Base-by-base conservation (phyloP, 495 filamentous ascomycete species). In the Thermothielavioides terrestris region DNA sequence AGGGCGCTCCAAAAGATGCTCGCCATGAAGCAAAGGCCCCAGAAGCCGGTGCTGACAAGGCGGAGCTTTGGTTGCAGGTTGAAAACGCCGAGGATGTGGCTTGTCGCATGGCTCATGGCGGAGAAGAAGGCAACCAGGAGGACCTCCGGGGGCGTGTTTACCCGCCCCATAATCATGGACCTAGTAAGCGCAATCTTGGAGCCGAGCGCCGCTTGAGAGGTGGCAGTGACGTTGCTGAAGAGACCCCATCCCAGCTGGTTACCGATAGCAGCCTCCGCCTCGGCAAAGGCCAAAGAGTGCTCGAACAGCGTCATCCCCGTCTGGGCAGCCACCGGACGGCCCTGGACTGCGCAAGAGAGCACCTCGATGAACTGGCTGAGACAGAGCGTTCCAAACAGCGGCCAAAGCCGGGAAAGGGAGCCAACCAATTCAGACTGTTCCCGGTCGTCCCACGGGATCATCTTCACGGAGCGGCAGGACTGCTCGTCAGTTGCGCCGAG, bases 221-320 rank as follows among this genome's bases (percentile, higher is more conserved):
- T 69, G 63, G 52, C 70, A 48, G 54, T 50, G 17, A 58, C 43
- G 32, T 59, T 62, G 20, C 69, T 56, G 65, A 88, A 85, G 14
- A 84, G 55, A 9, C 80, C 78, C 55, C 86, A 79, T 2, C 84
- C 86, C 2, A 94, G 75, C 4, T 84, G 81, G 47, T 78, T 83
- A 58, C 82, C 79, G 34, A 94, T 79, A 53, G 88, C 83, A 10
- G 87, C 84, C 61, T 98, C 94, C 4, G 92, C 89, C 64, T 98
- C 94, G 1, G 92, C 88, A 66, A 97, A 98, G 0, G 92, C 92
- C 12, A 98, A 71, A 0, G 92, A 97, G 61, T 95, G 89, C 56
- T 98, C 92, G 61, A 98, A 92, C 17, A 97, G 77, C 0, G 90
- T 95, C 87, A 97, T 96, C 6, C 90, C 89, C 1, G 89, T 92